Evolutionary conservation across 805 yeast genomes (phyloP).

Genomic region (Candida sithepensis): DNA sequence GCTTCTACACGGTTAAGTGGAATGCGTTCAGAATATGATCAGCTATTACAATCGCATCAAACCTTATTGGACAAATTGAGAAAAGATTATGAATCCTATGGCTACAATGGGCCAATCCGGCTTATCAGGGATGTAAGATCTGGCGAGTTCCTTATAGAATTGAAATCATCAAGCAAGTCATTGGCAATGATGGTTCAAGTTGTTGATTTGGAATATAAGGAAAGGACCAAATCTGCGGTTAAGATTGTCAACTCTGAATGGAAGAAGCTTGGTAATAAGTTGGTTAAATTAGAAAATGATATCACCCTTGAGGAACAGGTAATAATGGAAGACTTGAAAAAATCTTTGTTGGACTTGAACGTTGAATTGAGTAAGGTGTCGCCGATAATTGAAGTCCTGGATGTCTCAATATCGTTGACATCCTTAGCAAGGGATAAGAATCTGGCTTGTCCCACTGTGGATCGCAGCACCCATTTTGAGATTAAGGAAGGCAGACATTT

Average conservation of each 20-base stretch:
- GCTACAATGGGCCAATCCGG: slow-evolving; percentile 23
- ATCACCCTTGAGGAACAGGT: slow-evolving; percentile 54
- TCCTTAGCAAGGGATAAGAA: slow-evolving; percentile 62
- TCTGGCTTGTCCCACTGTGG: slow-evolving; percentile 63
- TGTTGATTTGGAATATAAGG: slow-evolving; percentile 14
- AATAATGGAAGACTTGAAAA: slow-evolving; percentile 48
- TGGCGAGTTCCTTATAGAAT: slow-evolving; percentile 25
- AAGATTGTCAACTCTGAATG: slow-evolving; percentile 46
- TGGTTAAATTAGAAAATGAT: slow-evolving; percentile 41
- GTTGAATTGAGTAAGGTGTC: slow-evolving; percentile 43
- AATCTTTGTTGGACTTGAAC: slow-evolving; percentile 41
- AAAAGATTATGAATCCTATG: slow-evolving; percentile 10
- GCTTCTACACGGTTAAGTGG: slow-evolving; percentile 18
- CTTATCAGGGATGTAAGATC: slow-evolving; percentile 25
- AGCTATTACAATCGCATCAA: slow-evolving; percentile 10
- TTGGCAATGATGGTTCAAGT: slow-evolving; percentile 15
- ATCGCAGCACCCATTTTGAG: slow-evolving; percentile 42
- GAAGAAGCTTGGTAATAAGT: slow-evolving; percentile 45
- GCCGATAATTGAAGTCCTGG: slow-evolving; percentile 59
- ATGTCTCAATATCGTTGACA: slow-evolving; percentile 71
- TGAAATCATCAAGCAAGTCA: slow-evolving; percentile 25
- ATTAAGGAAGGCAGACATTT: slow-evolving; percentile 74
- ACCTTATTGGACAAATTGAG: slow-evolving; percentile 8
- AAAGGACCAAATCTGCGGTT: slow-evolving; percentile 25
- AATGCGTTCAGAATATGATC: slow-evolving; percentile 20